Evolutionary conservation across 495 filamentous ascomycete species (phyloP), one percentile per base, ranked within the genome.

Genomic region (Neurospora sp.): DNA sequence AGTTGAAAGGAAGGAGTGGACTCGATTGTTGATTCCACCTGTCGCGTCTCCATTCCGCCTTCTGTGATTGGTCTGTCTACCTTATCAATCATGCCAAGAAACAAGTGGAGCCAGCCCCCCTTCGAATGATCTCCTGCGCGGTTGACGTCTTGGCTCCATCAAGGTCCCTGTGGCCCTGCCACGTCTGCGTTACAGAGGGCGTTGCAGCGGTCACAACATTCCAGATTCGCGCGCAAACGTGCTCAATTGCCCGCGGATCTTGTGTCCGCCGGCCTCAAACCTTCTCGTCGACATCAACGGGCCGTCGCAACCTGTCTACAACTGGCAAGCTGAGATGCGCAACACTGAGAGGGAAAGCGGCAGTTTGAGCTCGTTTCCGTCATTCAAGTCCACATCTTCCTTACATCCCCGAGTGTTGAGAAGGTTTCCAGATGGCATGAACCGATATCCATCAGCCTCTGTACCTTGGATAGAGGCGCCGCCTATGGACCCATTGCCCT

Each of bases 181-280:
- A 62, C 12, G 54, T 5, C 27, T 66, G 27, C 14, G 54, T 66
- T 66, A 66, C 54, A 66, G 27, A 37, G 27, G 54, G 54, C 54
- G 54, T 66, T 66, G 54, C 6, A 62, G 54, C 54, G 54, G 54
- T 66, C 54, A 66, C 54, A 66, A 31, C 14, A 27, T 35, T 66
- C 54, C 54, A 35, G 54, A 66, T 66, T 35, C 77, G 75, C 74
- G 77, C 80, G 74, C 77, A 81, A 81, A 81, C 76, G 69, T 79
- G 79, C 79, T 81, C 79, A 80, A 77, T 74, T 48, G 69, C 54
- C 75, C 74, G 72, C 73, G 66, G 42, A 54, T 72, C 59, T 23
- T 10, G 71, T 54, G 59, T 40, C 31, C 46, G 54, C 54, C 54
- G 14, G 54, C 14, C 54, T 35, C 27, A 66, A 66, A 66, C 14